These are phyloP conservation scores for Capronia americana DNA, from an alignment of 2,329 filamentous ascomycete genomes.

Conservation along the genomic window DNA sequence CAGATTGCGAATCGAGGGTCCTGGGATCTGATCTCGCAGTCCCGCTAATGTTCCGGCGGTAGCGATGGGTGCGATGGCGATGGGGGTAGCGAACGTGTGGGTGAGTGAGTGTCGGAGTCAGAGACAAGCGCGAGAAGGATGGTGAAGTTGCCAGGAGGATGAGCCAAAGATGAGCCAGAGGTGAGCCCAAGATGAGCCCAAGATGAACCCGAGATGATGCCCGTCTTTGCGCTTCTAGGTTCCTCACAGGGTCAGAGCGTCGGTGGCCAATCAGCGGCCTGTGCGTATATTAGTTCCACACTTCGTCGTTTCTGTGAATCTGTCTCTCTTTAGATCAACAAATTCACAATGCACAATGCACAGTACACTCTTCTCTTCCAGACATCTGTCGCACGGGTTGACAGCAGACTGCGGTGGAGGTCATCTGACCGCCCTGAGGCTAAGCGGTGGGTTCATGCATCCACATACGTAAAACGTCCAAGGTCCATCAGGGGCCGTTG, in stretches of 20 bases:
- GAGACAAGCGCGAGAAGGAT: conserved; percentile 10
- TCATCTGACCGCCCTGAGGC: conserved; percentile 12
- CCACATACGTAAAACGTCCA: conserved; percentile 8
- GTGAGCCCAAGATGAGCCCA: not conserved
- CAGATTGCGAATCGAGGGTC: conserved; percentile 17
- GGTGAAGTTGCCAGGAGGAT: not conserved
- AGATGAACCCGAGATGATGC: not conserved
- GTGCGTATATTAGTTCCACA: not conserved
- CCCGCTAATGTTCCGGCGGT: not conserved
- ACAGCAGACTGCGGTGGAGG: conserved; percentile 22
- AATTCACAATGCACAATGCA: not conserved
- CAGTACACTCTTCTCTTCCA: not conserved
- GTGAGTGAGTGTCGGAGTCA: conserved; percentile 3
- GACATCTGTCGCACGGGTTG: not conserved
- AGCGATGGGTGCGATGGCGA: not conserved
- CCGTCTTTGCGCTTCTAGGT: conserved; percentile 4
- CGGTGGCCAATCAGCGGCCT: conserved; percentile 1
- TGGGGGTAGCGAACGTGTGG: conserved; percentile 22
- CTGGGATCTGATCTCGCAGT: conserved; percentile 20
- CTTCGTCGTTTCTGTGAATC: not conserved
- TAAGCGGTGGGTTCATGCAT: conserved; percentile 39
- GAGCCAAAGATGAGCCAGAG: not conserved
- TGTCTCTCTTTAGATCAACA: not conserved
- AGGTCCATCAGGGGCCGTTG: not conserved
- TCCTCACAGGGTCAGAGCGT: conserved; percentile 4